Conservation (phyloP, 305 asterid species). For the Solanum hybrid region DNA sequence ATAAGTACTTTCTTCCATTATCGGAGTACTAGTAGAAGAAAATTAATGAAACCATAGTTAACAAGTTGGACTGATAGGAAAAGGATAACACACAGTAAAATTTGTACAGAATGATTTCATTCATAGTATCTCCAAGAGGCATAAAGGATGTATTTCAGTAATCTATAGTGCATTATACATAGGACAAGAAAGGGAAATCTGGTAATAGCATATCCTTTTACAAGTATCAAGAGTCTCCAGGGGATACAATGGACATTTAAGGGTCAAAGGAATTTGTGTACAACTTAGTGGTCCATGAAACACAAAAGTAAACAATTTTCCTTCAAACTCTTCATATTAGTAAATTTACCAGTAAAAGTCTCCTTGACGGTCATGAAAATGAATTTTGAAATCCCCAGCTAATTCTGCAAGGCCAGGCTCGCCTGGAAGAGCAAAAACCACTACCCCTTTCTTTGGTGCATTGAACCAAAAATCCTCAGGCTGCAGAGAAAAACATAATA, state of each 20-base stretch:
- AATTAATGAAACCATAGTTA: not conserved
- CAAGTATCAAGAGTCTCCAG: not conserved
- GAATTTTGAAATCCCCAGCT: constrained; percentile 92
- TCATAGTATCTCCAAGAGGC: not conserved
- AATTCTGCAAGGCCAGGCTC: constrained; percentile 90
- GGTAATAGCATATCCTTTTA: not conserved
- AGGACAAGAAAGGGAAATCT: not conserved
- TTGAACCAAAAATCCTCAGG: constrained; percentile 94
- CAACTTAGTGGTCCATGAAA: not conserved
- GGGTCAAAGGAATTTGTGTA: not conserved
- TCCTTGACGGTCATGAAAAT: constrained; percentile 95
- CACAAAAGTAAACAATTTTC: not conserved
- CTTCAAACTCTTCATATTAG: not conserved
- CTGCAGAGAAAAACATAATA: constrained; percentile 34
- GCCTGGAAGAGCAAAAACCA: constrained; percentile 99
- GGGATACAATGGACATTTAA: not conserved
- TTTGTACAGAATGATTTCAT: not conserved
- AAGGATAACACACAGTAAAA: not conserved
- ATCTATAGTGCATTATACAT: not conserved
- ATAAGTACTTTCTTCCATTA: not conserved
- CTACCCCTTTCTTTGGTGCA: constrained; percentile 90
- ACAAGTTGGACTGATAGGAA: not conserved
- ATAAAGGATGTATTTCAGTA: not conserved
- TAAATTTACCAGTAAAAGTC: constrained; percentile 85
- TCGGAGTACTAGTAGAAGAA: not conserved